Base-by-base conservation (phyloP, 495 filamentous ascomycete species). In the Penicillium paradoxum region DNA sequence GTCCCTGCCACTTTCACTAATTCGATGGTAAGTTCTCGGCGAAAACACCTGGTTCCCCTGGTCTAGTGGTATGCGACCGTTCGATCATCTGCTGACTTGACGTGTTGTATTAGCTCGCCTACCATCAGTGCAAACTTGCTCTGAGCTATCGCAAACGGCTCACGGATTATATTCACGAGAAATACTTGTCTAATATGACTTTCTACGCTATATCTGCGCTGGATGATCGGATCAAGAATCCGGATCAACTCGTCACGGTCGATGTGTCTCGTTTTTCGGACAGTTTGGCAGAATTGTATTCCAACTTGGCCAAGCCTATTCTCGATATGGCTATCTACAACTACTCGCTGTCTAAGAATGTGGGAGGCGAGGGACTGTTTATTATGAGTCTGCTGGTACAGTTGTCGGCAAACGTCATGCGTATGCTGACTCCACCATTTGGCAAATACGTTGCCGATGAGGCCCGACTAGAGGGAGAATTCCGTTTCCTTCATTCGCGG, bases 1-100 rank as follows among this genome's bases (percentile, higher is more conserved):
- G 78, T 98, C n/a, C 93, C 93, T 4, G 95, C 93, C 15, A 97
- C 95, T 0, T 98, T 97, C 59, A 98, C 93, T 21, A 98, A 98
- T 70, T 97, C 93, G 2, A 97, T 97, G 95, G 88, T 95, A 67
- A 66, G 86, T 72, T 17, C 11, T n/a, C 36, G 18, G 27, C 24
- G 9, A 43, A 18, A 7, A 22, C 4, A 14, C 1, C 4, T 1
- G 11, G 9, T 10, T 45, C 13, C 29, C 18, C 2, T n/a, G 2
- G 25, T 27, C 19, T 24, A 24, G 2, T 24, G 32, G n/a, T 13
- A 32, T 55, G 53, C 56, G 52, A 63, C 57, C 51, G 51, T 34
- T 44, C 25, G 42, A 32, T 38, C 34, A 30, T 29, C 30, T 49
- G 48, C 50, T 63, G 45, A 60, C 44, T 33, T 11, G 41, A 10